Evolutionary conservation across 345 rosid genomes (phyloP), one percentile per base, ranked within the genome.

Genomic region (Boechera divaricarpa): DNA sequence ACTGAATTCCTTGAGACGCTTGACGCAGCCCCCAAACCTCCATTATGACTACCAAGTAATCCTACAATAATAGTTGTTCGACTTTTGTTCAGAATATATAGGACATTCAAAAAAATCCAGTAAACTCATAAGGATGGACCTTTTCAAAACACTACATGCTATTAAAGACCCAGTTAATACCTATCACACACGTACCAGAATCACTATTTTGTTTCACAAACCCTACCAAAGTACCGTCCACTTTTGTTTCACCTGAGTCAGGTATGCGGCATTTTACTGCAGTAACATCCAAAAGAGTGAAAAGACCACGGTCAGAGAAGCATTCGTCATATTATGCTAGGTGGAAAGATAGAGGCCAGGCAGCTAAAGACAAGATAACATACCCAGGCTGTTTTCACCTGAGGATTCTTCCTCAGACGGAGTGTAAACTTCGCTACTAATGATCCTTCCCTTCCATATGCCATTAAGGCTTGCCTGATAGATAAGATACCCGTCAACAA

Each of bases 361-460:
- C 51, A 59, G 60, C 61, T 31, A 52, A 59, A 21, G 55, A 77
- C 10, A 51, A 21, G 32, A 60, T 24, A 59, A 5, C 42, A 74
- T 83, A 91, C 90, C 86, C 60, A 80, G 31, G 69, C 69, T 73
- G 70, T 72, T 81, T 65, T 83, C 89, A 47, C 69, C 75, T 15
- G 83, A 69, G 72, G 56, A 58, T 63, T 84, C 82, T 59, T 83
- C 67, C 69, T 81, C 79, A 69, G 77, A 79, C 77, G 87, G 78
- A 68, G 77, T 79, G 76, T 80, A 58, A 39, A 84, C 87, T 39
- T 78, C 91, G 73, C 94, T 88, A 79, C 86, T 78, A n/a, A 84
- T 85, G 62, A 90, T 82, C 78, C 82, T 88, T 58, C 94, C 97
- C 75, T 86, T 84, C 91, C 90, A 90, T 74, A 90, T 87, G 57